Percentiles rank a stretch among this genome's conserved stretches.
Conservation (phyloP, 2,329 filamentous ascomycete genomes). For the Fusarium acutatum region DNA sequence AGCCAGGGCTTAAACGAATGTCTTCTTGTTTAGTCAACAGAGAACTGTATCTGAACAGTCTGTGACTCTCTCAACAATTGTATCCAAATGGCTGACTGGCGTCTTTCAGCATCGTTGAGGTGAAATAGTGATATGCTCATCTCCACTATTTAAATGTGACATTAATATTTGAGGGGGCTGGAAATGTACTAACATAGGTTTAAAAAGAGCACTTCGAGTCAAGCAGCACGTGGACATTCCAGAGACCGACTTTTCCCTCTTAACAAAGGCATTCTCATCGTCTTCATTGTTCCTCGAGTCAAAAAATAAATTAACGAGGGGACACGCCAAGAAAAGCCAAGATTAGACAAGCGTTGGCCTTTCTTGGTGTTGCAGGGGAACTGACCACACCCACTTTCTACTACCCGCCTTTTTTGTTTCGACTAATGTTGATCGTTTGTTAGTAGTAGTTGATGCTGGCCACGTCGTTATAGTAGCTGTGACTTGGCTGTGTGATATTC, state of each 20-base stretch:
- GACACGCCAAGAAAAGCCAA: constrained; percentile 35
- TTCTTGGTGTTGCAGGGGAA: constrained; percentile 6
- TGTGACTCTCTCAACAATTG: not conserved
- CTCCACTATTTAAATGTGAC: not conserved
- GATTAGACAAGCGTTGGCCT: constrained; percentile 23
- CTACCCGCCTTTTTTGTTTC: constrained; percentile 14
- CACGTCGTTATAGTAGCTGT: not conserved
- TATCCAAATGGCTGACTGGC: not conserved
- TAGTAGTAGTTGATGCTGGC: not conserved
- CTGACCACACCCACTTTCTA: not conserved
- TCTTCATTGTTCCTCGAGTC: not conserved
- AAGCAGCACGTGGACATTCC: constrained; percentile 20
- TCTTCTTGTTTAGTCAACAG: not conserved
- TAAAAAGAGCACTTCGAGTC: not conserved
- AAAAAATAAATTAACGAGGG: constrained; percentile 1
- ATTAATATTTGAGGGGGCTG: not conserved
- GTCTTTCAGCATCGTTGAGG: not conserved
- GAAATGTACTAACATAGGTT: not conserved
- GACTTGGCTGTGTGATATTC: not conserved
- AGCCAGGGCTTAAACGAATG: no score
- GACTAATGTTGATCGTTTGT: not conserved
- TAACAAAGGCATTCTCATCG: constrained; percentile 7
- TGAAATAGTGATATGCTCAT: not conserved
- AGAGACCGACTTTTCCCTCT: not conserved
- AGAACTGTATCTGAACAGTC: not conserved